A percentile compares a stretch with the other conserved stretches of the same genome.
Evolutionary conservation across 202 grass and related monocot genomes (phyloP).

Genomic region (Panicum virgatum): DNA sequence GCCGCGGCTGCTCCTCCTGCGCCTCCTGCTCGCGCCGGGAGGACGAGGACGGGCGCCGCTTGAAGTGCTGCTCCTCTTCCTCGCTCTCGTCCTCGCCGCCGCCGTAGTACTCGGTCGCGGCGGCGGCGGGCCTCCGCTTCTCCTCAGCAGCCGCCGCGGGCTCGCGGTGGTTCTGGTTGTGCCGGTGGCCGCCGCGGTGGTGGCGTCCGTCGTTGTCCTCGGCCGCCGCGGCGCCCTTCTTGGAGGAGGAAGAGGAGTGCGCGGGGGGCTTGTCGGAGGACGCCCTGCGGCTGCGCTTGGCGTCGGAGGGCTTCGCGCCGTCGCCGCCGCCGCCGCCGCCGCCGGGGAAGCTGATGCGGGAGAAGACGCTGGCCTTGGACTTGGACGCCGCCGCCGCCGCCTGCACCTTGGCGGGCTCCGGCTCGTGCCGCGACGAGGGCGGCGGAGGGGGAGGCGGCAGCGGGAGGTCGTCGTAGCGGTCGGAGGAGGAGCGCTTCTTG

Average conservation of each 20-base stretch:
- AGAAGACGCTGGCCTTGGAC: slow-evolving; percentile 89
- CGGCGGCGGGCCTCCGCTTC: slow-evolving; percentile 37
- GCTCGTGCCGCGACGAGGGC: slow-evolving; percentile 26
- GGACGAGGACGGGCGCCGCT: slow-evolving; percentile 63
- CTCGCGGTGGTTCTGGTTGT: slow-evolving; percentile 19
- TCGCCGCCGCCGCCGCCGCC: slow-evolving; percentile 35
- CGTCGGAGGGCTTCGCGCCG: slow-evolving; percentile 33
- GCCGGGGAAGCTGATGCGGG: slow-evolving; percentile 91
- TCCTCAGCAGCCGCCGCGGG: slow-evolving; percentile 5
- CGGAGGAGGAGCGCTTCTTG: slow-evolving; percentile 70
- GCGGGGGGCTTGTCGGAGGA: slow-evolving; percentile 46
- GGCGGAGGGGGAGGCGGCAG: slow-evolving; percentile 42
- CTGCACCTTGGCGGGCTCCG: slow-evolving; percentile 30
- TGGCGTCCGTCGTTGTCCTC: slow-evolving; percentile 32
- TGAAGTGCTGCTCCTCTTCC: slow-evolving; percentile 93
- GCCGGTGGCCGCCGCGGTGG: no score
- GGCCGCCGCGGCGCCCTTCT: slow-evolving; percentile 22
- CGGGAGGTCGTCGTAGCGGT: slow-evolving; percentile 54
- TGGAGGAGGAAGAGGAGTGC: slow-evolving; percentile 47
- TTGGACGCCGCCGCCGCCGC: slow-evolving; percentile 38
- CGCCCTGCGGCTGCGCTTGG: slow-evolving; percentile 64
- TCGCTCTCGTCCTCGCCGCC: slow-evolving; percentile 52
- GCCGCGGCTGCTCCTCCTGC: slow-evolving; percentile 42
- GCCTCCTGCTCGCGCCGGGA: slow-evolving; percentile 50
- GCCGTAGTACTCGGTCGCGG: slow-evolving; percentile 22